Percentiles rank a stretch among this genome's conserved stretches.
Conservation (phyloP, 2,329 filamentous ascomycete genomes). For the Colletotrichum nymphaeae region DNA sequence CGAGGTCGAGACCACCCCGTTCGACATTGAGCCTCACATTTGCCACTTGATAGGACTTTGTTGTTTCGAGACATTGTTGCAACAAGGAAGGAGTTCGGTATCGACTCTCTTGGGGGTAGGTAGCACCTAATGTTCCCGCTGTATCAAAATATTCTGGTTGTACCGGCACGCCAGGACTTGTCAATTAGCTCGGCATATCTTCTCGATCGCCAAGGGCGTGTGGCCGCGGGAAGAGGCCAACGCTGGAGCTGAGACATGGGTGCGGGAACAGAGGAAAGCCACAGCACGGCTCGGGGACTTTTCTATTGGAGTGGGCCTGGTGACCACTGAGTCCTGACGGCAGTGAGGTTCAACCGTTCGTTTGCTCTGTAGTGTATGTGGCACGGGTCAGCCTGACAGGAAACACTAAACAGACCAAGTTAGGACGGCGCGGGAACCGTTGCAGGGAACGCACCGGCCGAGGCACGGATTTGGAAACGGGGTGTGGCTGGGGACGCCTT, state of each 20-base stretch:
- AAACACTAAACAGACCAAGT: constrained; percentile 2
- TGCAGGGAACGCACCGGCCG: constrained; percentile 15
- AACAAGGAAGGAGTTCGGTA: constrained; percentile 3
- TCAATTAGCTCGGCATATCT: neutral
- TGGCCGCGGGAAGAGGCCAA: constrained; percentile 24
- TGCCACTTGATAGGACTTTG: constrained; percentile 19
- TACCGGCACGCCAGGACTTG: neutral
- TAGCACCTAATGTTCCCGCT: neutral
- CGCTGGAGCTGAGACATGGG: constrained; percentile 15
- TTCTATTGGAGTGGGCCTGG: neutral
- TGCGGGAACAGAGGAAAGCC: neutral
- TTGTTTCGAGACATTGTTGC: constrained; percentile 7
- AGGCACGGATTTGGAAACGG: constrained; percentile 21
- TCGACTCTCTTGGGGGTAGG: neutral
- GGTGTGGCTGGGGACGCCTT: constrained; percentile 27
- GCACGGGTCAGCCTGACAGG: constrained; percentile 9
- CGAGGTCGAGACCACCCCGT: neutral
- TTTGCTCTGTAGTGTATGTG: constrained; percentile 2
- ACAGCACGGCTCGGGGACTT: constrained; percentile 9
- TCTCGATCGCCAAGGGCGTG: neutral
- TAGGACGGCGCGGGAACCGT: constrained; percentile 5
- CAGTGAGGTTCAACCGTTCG: constrained; percentile 5
- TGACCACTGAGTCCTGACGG: neutral
- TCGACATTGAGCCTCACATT: constrained; percentile 23
- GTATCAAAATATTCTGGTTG: neutral